A percentile compares a stretch with the other conserved stretches of the same genome.
Conservation (phyloP, 2,329 filamentous ascomycete genomes). For the Colletotrichum tropicale region DNA sequence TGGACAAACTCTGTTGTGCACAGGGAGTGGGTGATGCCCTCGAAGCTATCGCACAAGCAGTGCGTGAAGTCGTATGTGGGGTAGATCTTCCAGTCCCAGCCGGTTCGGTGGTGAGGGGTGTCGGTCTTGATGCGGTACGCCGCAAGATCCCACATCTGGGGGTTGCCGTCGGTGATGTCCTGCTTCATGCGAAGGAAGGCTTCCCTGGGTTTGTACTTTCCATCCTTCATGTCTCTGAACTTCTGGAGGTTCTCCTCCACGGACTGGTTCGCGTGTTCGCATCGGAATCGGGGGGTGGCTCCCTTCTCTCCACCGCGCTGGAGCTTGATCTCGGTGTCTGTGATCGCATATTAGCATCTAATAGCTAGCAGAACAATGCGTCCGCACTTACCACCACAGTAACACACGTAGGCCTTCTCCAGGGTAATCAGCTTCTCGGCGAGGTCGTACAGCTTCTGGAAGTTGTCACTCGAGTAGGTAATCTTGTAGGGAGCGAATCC, state of each 20-base stretch:
- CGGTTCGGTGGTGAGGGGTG: slow-evolving; percentile 77
- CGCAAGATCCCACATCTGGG: slow-evolving; percentile 95
- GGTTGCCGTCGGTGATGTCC: slow-evolving; percentile 81
- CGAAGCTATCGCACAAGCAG: slow-evolving; percentile 90
- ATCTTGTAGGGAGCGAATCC: slow-evolving; percentile 61
- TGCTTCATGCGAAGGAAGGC: slow-evolving; percentile 95
- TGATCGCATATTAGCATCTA: no score
- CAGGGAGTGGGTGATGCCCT: slow-evolving; percentile 88
- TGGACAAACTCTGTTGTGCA: slow-evolving; percentile 94
- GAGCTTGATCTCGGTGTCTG: slow-evolving; percentile 81
- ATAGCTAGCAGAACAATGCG: no score
- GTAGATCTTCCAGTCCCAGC: slow-evolving; percentile 87
- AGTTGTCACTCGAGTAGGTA: slow-evolving; percentile 91
- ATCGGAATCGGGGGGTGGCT: slow-evolving; percentile 75
- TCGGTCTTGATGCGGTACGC: slow-evolving; percentile 84
- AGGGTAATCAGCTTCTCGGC: slow-evolving; percentile 82
- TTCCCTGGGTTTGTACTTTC: slow-evolving; percentile 84
- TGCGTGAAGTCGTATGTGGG: slow-evolving; percentile 86
- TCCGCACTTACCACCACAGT: slow-evolving; percentile 65
- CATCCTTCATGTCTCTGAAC: slow-evolving; percentile 89
- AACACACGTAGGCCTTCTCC: slow-evolving; percentile 82
- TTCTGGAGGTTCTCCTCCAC: slow-evolving; percentile 79
- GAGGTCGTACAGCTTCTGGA: slow-evolving; percentile 84
- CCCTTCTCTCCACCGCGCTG: slow-evolving; percentile 81
- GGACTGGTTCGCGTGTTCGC: slow-evolving; percentile 76